Evolutionary conservation across 768 basidiomycete genomes (phyloP).

Genomic region (Trametes maxima): DNA sequence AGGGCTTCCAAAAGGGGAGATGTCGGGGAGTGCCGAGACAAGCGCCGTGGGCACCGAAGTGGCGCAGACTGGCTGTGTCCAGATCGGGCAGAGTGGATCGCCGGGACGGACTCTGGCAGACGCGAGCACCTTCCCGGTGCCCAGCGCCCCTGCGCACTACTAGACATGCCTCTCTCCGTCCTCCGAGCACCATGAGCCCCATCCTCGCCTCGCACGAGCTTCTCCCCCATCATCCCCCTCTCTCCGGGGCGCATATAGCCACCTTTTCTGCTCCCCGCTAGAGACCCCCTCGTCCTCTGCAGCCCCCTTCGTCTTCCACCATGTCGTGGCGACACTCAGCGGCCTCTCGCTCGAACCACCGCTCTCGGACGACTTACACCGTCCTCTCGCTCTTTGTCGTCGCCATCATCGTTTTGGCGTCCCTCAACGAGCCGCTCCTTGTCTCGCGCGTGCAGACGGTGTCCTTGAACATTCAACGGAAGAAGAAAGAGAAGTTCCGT

Average conservation of each 20-base stretch:
- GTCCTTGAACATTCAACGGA: slow-evolving; percentile 12
- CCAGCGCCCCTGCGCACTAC: background rate
- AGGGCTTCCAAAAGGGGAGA: slow-evolving; percentile 13
- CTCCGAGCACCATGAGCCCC: background rate
- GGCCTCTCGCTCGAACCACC: slow-evolving; percentile 7
- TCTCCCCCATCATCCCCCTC: background rate
- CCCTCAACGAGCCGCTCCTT: slow-evolving; percentile 28
- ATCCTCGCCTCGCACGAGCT: background rate
- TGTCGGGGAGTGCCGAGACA: slow-evolving; percentile 8
- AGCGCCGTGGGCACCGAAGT: background rate
- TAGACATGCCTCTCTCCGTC: background rate
- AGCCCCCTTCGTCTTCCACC: background rate
- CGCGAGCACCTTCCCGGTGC: slow-evolving; percentile 2
- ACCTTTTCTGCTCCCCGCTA: background rate
- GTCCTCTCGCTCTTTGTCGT: slow-evolving; percentile 46
- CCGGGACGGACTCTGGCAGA: background rate
- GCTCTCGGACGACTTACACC: slow-evolving; percentile 29
- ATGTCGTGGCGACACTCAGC: slow-evolving; percentile 11
- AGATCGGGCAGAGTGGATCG: slow-evolving; percentile 5
- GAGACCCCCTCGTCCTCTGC: background rate
- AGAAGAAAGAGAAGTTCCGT: slow-evolving; percentile 23
- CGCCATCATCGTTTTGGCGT: slow-evolving; percentile 43
- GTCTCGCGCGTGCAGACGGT: slow-evolving; percentile 20
- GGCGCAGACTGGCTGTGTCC: slow-evolving; percentile 5
- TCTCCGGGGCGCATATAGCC: slow-evolving; percentile 11